Conservation (phyloP, 1,284 basidiomycete species). For the Schizophyllum amplum region DNA sequence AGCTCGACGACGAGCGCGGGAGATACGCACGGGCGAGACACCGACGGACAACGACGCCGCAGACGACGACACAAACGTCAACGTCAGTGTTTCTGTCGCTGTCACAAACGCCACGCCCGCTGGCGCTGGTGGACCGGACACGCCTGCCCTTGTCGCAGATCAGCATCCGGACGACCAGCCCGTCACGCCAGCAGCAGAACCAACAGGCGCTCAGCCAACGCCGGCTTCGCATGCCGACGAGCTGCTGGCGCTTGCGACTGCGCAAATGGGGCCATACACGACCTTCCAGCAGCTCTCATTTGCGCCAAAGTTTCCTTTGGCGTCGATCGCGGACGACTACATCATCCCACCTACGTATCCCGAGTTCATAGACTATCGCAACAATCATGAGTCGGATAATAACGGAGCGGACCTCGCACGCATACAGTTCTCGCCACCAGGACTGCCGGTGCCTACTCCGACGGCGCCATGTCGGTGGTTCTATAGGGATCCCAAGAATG, state of each 20-base stretch:
- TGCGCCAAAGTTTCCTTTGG: conserved; percentile 75
- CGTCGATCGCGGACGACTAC: conserved; percentile 81
- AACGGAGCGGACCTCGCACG: conserved; percentile 41
- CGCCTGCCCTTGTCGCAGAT: conserved; percentile 31
- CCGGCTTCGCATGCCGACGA: conserved; percentile 50
- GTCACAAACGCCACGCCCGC: conserved; percentile 23
- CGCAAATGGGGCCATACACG: conserved; percentile 73
- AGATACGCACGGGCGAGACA: conserved; percentile 45
- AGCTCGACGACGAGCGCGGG: conserved; percentile 66
- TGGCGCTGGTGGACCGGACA: conserved; percentile 22
- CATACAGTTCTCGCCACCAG: conserved; percentile 69
- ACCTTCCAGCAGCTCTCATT: conserved; percentile 84
- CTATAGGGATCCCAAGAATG: conserved; percentile 71
- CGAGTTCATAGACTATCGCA: conserved; percentile 64
- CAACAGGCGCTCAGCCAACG: conserved; percentile 14
- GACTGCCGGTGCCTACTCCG: conserved; percentile 60
- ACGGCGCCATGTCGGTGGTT: conserved; percentile 66
- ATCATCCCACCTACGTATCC: conserved; percentile 82
- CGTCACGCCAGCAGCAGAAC: conserved; percentile 13
- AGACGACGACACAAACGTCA: conserved; percentile 55
- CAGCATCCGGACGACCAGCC: conserved; percentile 30
- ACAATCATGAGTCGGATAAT: conserved; percentile 44
- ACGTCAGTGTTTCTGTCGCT: conserved; percentile 52
- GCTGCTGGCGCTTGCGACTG: conserved; percentile 54
- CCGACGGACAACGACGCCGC: conserved; percentile 35